Percentiles rank a stretch among this genome's conserved stretches.
Conservation (phyloP, 2,329 filamentous ascomycete genomes). For the Cladosporium sp. region DNA sequence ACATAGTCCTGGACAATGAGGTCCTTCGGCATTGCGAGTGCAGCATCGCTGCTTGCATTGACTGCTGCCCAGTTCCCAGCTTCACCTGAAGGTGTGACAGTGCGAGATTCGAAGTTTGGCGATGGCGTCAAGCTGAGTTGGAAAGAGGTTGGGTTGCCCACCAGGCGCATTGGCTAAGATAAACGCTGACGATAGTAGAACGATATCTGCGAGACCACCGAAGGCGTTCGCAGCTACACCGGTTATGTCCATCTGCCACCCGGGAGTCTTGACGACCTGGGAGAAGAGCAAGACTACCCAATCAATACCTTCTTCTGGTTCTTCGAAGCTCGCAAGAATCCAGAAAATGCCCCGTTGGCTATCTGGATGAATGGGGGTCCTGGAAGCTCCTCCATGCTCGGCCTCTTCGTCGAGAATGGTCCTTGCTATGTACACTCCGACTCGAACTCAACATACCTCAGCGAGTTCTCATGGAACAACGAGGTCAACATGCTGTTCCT, state of each 20-base stretch:
- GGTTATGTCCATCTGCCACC: conserved; percentile 30
- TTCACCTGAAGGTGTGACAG: conserved; percentile 37
- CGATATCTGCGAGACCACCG: conserved; percentile 45
- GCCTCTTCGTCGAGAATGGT: conserved; percentile 47
- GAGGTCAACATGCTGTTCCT: conserved; percentile 57
- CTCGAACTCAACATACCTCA: conserved; percentile 48
- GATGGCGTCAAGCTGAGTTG: conserved; percentile 43
- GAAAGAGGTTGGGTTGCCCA: conserved; percentile 37
- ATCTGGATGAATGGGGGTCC: conserved; percentile 59
- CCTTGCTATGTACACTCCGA: conserved; percentile 53
- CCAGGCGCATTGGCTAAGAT: neutral
- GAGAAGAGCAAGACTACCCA: conserved; percentile 22
- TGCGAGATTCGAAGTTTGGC: conserved; percentile 40
- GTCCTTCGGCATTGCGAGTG: neutral
- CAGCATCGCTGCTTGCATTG: conserved; percentile 7
- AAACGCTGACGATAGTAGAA: conserved; percentile 13
- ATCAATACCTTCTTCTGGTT: conserved; percentile 55
- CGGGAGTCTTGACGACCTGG: conserved; percentile 19
- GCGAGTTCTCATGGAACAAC: conserved; percentile 61
- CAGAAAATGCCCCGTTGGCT: conserved; percentile 50
- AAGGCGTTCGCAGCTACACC: conserved; percentile 43
- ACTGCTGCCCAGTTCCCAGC: conserved; percentile 35
- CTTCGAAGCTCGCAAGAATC: conserved; percentile 54
- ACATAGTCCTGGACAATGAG: too few relatives aligned
- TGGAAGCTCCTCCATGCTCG: conserved; percentile 49